Conservation (phyloP, 2,329 filamentous ascomycete species). For the Pseudogymnoascus sp. region DNA sequence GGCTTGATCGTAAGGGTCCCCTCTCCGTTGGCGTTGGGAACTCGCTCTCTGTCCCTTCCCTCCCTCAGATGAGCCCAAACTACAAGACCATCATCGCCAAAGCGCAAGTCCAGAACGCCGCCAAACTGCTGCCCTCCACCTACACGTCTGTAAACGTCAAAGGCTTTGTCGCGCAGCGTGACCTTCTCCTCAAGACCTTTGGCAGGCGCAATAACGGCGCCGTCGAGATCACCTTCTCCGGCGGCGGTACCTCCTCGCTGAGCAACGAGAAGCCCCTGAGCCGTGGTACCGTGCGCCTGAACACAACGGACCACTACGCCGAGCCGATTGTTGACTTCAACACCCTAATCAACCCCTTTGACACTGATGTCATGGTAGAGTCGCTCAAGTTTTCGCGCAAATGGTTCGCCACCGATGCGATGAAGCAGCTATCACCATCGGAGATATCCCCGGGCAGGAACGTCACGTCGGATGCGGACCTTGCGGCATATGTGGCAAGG, state of each 20-base stretch:
- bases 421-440: slow-evolving; percentile 23
- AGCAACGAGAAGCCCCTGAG: slow-evolving; percentile 29
- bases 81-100: slow-evolving; percentile 20
- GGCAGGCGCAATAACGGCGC: slow-evolving; percentile 20
- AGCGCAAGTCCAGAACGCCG: slow-evolving; percentile 21
- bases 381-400: slow-evolving; percentile 20
- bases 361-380: slow-evolving; percentile 30
- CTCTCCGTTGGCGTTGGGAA: slow-evolving; percentile 30
- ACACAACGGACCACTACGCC: slow-evolving; percentile 20
- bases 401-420: slow-evolving; percentile 17
- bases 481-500: slow-evolving; percentile 21
- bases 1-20: slow-evolving; percentile 27
- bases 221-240: slow-evolving; percentile 27
- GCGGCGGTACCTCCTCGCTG: slow-evolving; percentile 19
- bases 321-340: slow-evolving; percentile 29
- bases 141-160: slow-evolving; percentile 11
- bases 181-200: slow-evolving; percentile 19
- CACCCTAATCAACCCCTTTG: slow-evolving; percentile 30
- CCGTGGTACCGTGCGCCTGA: slow-evolving; percentile 28
- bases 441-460: slow-evolving; percentile 25
- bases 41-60: slow-evolving; percentile 23
- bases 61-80: slow-evolving; percentile 21
- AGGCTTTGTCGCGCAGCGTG: slow-evolving; percentile 20
- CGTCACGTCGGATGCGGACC: slow-evolving; percentile 20
- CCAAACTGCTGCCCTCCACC: slow-evolving; percentile 16